Conservation (phyloP, 306 rosid genomes). For the Luffa acutangula region DNA sequence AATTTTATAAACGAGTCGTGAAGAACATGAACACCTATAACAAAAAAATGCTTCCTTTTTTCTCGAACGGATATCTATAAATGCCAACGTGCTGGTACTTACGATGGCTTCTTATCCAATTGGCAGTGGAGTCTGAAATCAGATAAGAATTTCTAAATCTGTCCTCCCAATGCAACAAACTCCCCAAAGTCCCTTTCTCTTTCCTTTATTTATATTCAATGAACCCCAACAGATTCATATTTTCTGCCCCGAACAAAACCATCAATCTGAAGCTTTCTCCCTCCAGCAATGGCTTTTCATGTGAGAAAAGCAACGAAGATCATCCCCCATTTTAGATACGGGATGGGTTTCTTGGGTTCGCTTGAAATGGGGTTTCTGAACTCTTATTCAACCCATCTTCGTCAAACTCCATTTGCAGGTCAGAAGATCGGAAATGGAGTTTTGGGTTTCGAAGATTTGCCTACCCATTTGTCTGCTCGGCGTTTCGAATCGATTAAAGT, state of each 20-base stretch:
- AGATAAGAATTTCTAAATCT: background rate
- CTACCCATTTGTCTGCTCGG: constrained; percentile 18
- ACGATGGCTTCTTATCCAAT: background rate
- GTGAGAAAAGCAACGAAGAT: constrained; percentile 28
- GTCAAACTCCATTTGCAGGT: background rate
- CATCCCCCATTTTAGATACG: constrained; percentile 28
- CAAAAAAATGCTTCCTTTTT: background rate
- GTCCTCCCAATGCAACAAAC: background rate
- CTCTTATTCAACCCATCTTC: constrained; percentile 12
- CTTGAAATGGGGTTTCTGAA: background rate
- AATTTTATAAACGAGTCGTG: background rate
- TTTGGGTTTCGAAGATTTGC: background rate
- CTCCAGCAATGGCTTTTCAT: constrained; percentile 23
- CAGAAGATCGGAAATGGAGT: constrained; percentile 8
- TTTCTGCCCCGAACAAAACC: background rate
- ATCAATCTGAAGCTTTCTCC: background rate
- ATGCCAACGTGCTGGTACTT: background rate
- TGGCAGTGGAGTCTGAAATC: background rate
- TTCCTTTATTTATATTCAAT: background rate
- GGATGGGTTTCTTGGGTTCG: background rate
- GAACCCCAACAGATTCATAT: background rate
- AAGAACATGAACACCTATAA: background rate
- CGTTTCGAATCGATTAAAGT: constrained; percentile 36
- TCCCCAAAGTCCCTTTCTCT: background rate
- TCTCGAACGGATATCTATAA: background rate